phyloP scores from a whole-genome alignment of 306 rosid genomes.

The Cucumis cinereus region DNA sequence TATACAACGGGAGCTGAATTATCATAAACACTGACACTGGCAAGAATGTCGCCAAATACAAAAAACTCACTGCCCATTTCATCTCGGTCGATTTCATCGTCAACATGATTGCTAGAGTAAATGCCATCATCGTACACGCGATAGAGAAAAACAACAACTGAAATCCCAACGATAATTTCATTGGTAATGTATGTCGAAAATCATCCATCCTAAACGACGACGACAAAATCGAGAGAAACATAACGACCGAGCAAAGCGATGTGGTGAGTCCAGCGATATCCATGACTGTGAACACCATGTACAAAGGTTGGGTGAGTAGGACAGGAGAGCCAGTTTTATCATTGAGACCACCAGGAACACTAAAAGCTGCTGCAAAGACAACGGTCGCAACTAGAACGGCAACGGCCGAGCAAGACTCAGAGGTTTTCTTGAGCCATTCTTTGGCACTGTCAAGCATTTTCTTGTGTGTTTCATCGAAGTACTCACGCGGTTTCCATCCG shows the following conservation, averaged over 20 bases:
- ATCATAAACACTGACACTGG: not conserved
- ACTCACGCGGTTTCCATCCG: not conserved
- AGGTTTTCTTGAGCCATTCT: slow-evolving; percentile 3
- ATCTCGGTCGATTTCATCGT: not conserved
- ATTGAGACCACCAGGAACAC: not conserved
- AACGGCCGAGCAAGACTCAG: not conserved
- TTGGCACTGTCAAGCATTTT: not conserved
- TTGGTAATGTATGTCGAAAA: not conserved
- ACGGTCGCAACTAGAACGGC: not conserved
- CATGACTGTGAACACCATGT: not conserved
- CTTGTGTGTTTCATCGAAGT: not conserved
- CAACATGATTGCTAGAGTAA: not conserved
- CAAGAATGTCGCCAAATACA: not conserved
- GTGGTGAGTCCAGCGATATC: not conserved
- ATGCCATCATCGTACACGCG: not conserved
- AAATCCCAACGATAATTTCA: not conserved
- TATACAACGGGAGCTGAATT: not conserved
- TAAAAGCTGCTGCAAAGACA: slow-evolving; percentile 1
- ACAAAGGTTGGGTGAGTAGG: not conserved
- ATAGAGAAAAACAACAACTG: not conserved
- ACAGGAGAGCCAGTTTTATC: not conserved
- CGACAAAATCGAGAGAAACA: not conserved
- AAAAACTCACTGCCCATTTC: not conserved
- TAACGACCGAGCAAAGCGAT: not conserved
- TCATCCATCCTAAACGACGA: not conserved